Percentiles rank a stretch among this genome's conserved stretches.
Evolutionary conservation across 2,329 filamentous ascomycete genomes (phyloP).

Genomic region (Esteya vermicola): DNA sequence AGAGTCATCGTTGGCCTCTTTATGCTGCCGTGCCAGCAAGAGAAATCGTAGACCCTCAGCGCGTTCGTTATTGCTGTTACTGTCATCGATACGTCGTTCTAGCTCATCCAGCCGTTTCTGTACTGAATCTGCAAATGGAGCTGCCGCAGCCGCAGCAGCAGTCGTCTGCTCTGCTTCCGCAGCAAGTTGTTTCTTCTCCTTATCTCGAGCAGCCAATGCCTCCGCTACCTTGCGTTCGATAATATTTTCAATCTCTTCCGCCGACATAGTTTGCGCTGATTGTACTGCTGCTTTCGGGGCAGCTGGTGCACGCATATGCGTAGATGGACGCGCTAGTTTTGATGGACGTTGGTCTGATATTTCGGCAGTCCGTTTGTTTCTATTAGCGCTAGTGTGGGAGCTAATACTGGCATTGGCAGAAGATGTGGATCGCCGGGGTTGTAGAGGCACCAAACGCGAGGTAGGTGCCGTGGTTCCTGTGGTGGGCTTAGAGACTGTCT

Average conservation of each 20-base stretch:
- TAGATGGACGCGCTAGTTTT: conserved; percentile 25
- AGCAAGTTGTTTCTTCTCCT: conserved; percentile 23
- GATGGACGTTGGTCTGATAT: conserved; percentile 22
- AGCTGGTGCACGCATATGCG: conserved; percentile 9
- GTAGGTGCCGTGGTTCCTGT: not conserved
- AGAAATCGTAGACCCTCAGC: conserved; percentile 75
- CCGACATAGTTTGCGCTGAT: too few relatives aligned
- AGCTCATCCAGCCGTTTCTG: conserved; percentile 70
- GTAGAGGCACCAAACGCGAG: conserved; percentile 9
- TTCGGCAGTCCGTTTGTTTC: conserved; percentile 25
- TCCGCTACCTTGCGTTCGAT: conserved; percentile 87
- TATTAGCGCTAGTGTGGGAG: not conserved
- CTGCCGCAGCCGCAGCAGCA: conserved; percentile 11
- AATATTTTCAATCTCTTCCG: conserved; percentile 73
- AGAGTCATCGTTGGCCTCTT: conserved; percentile 64
- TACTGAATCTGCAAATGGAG: conserved; percentile 45
- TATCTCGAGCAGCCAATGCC: conserved; percentile 66
- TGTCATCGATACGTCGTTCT: conserved; percentile 69
- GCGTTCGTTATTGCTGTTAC: conserved; percentile 48
- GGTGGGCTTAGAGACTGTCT: not conserved
- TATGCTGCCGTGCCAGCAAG: conserved; percentile 84
- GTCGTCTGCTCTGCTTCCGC: conserved; percentile 16
- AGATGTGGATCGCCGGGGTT: conserved; percentile 19
- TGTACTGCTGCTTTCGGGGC: too few relatives aligned
- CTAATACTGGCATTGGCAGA: not conserved